A percentile compares a stretch with the other conserved stretches of the same genome.
Evolutionary conservation across 179 eudicot genomes (phyloP).

Genomic region (Beta macrorhiza): DNA sequence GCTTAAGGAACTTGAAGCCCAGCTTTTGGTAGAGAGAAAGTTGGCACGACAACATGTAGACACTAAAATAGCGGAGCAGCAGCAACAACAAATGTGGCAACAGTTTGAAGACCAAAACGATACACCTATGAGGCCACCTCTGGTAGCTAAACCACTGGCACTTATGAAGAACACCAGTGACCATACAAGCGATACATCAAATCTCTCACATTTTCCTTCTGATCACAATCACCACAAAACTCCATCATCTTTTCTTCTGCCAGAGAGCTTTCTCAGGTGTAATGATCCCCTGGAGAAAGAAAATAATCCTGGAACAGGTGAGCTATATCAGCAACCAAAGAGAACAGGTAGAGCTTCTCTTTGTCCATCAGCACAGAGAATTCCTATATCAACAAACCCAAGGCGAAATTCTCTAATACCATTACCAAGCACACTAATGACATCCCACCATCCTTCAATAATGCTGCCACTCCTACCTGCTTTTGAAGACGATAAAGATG

Average conservation of each 20-base stretch:
- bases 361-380: slow-evolving; percentile 48
- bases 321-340: slow-evolving; percentile 43
- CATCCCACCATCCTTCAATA: slow-evolving; percentile 31
- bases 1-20: slow-evolving; percentile 90
- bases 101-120: slow-evolving; percentile 49
- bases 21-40: slow-evolving; percentile 81
- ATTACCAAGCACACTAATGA: slow-evolving; percentile 44
- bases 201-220: slow-evolving; percentile 31
- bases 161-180: slow-evolving; percentile 37
- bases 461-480: slow-evolving; percentile 46
- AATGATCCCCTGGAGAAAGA: slow-evolving; percentile 58
- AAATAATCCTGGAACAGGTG: slow-evolving; percentile 57
- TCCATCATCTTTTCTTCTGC: slow-evolving; percentile 31
- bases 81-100: slow-evolving; percentile 44
- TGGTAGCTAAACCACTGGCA: slow-evolving; percentile 46
- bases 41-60: slow-evolving; percentile 92
- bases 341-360: slow-evolving; percentile 65
- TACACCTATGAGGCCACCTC: slow-evolving; percentile 51
- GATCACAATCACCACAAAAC: slow-evolving; percentile 43
- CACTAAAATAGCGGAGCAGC: slow-evolving; percentile 70
- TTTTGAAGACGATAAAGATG: slow-evolving; percentile 36
- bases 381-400: slow-evolving; percentile 40
- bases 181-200: slow-evolving; percentile 29
- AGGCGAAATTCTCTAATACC: slow-evolving; percentile 76
- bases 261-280: slow-evolving; percentile 30